These are phyloP conservation scores for Talaromyces sp. DNA, from an alignment of 2,329 filamentous ascomycete species.

Conservation along the genomic window DNA sequence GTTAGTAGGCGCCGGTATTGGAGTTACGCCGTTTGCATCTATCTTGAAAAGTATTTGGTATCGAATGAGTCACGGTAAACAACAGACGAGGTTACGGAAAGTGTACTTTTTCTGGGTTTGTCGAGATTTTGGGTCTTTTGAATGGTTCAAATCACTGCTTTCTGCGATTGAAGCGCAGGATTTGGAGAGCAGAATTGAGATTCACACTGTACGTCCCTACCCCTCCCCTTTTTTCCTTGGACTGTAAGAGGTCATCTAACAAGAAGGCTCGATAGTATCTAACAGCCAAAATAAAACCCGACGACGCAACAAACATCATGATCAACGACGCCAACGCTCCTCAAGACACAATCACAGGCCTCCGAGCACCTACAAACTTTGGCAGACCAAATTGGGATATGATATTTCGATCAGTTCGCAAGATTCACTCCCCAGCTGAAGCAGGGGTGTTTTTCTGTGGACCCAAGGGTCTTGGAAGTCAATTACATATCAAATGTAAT, in stretches of 20 bases:
- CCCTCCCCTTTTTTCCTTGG: neutral
- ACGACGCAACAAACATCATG: constrained; percentile 87
- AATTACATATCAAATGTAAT: constrained; percentile 77
- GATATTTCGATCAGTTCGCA: constrained; percentile 78
- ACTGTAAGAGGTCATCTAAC: neutral
- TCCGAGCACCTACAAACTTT: constrained; percentile 74
- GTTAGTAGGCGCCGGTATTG: constrained; percentile 48
- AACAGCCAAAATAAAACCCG: constrained; percentile 78
- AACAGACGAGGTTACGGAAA: constrained; percentile 72
- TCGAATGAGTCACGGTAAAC: constrained; percentile 77
- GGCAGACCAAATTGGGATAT: constrained; percentile 86
- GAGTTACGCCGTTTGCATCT: constrained; percentile 49
- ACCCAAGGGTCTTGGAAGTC: constrained; percentile 70
- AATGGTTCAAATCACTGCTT: constrained; percentile 82
- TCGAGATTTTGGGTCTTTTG: constrained; percentile 79
- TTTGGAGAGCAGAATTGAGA: constrained; percentile 76
- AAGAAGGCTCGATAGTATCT: constrained; percentile 57
- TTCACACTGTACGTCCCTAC: constrained; percentile 50
- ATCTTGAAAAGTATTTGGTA: constrained; percentile 83
- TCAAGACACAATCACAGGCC: constrained; percentile 76
- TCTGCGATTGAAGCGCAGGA: constrained; percentile 84
- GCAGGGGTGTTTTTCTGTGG: constrained; percentile 82
- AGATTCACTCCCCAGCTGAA: constrained; percentile 68
- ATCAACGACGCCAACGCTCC: constrained; percentile 83
- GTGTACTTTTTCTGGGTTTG: constrained; percentile 94